A percentile compares a stretch with the other conserved stretches of the same genome.
Evolutionary conservation across 2,329 filamentous ascomycete species (phyloP).

Genomic region (Phialocephala sp.): DNA sequence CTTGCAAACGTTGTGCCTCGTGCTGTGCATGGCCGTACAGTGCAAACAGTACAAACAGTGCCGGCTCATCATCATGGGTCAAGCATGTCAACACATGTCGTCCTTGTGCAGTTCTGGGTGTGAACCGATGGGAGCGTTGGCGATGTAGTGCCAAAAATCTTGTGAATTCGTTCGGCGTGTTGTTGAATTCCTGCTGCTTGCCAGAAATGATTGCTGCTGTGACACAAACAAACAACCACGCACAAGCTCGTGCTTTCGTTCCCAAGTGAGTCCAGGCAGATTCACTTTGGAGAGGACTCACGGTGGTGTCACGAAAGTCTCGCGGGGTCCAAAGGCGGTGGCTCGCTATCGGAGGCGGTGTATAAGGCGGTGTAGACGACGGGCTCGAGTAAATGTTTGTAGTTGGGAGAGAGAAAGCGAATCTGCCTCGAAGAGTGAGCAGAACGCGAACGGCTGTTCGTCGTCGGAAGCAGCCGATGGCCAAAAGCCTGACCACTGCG

Average conservation of each 20-base stretch:
- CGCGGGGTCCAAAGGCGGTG: not conserved
- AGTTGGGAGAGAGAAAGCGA: not conserved
- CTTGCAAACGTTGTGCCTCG: conserved; percentile 4
- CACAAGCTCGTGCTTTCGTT: not conserved
- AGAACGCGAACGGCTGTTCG: not conserved
- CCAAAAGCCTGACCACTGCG: too few relatives aligned
- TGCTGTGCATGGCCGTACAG: not conserved
- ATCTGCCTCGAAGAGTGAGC: not conserved
- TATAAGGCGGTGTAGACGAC: not conserved
- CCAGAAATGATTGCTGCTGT: not conserved
- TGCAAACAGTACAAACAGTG: not conserved
- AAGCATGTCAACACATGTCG: not conserved
- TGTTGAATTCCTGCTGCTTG: not conserved
- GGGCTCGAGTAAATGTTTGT: not conserved
- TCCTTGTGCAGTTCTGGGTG: not conserved
- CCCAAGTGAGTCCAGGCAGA: not conserved
- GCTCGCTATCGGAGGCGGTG: not conserved
- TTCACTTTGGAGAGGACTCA: not conserved
- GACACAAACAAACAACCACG: not conserved
- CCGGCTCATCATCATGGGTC: not conserved
- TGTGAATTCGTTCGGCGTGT: not conserved
- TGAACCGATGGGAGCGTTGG: not conserved
- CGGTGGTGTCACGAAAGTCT: not conserved
- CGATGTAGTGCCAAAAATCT: not conserved
- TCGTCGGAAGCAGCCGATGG: too few relatives aligned